phyloP scores from a whole-genome alignment of 306 rosid species.

The Dalbergia cochinchinensis region DNA sequence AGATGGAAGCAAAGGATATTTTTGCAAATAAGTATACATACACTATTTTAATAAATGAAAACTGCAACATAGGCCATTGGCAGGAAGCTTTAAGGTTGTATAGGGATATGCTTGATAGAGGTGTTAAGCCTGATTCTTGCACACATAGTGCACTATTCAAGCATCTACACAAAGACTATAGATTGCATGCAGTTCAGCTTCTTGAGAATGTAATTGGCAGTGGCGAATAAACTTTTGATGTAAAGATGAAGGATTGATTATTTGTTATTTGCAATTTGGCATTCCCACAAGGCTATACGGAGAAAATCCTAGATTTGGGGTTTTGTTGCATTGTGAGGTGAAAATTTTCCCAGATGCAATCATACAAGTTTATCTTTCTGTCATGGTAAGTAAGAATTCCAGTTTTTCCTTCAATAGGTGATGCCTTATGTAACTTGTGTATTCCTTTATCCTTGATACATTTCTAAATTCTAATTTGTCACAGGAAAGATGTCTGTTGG shows the following conservation, averaged over 20 bases:
- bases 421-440: constrained; percentile 10
- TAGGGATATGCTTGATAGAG: constrained; percentile 75
- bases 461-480: constrained; percentile 36
- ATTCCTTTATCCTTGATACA: constrained; percentile 41
- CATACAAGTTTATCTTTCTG: constrained; percentile 35
- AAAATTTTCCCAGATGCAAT: constrained; percentile 15
- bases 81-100: constrained; percentile 77
- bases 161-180: constrained; percentile 63
- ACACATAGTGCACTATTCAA: constrained; percentile 74
- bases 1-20: constrained; percentile 77
- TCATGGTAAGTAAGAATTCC: constrained; percentile 42
- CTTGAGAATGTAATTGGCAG: constrained; percentile 59
- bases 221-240: constrained; percentile 50
- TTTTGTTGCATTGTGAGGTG: constrained; percentile 38
- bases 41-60: constrained; percentile 81
- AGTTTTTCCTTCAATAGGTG: constrained; percentile 18
- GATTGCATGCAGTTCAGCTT: constrained; percentile 51
- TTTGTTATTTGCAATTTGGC: constrained; percentile 39
- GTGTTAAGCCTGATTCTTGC: constrained; percentile 76
- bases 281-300: constrained; percentile 41
- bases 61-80: constrained; percentile 69
- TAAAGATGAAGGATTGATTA: constrained; percentile 45
- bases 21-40: constrained; percentile 83
- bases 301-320: constrained; percentile 32
- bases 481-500: constrained; percentile 57